phyloP scores from a whole-genome alignment of 345 rosid species.

The Hibiscus syriacus region DNA sequence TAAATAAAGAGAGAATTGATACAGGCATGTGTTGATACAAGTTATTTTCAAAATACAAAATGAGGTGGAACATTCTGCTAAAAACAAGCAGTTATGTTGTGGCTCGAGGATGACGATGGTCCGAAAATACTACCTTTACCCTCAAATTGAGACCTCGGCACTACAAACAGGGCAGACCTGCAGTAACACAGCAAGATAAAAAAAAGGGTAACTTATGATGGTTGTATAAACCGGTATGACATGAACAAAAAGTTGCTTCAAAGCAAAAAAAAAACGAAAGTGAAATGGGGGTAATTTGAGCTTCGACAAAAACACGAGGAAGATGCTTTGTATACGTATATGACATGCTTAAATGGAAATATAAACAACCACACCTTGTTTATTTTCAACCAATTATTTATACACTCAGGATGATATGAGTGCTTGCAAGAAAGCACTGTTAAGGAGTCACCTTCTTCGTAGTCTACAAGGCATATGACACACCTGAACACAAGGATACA shows the following conservation, averaged over 20 bases:
- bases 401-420: constrained; percentile 85
- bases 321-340: neutral
- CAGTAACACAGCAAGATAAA: constrained; percentile 3
- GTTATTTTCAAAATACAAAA: neutral
- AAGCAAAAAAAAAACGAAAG: too few species aligned
- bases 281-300: neutral
- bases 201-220: neutral
- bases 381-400: constrained; percentile 89
- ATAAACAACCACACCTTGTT: constrained; percentile 49
- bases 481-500: constrained; percentile 45
- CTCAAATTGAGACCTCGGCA: constrained; percentile 60
- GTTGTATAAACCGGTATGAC: neutral
- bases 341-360: neutral
- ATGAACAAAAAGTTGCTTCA: too few species aligned
- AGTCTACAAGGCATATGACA: constrained; percentile 84
- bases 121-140: constrained; percentile 34
- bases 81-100: neutral
- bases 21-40: neutral
- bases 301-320: neutral
- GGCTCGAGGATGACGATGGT: neutral
- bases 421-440: constrained; percentile 86
- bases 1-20: neutral
- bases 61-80: constrained; percentile 1
- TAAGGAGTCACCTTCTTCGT: constrained; percentile 72
- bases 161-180: constrained; percentile 91